A percentile compares a stretch with the other conserved stretches of the same genome.
phyloP scores from a whole-genome alignment of 169 alveolate species.

The Perkinsus olseni region DNA sequence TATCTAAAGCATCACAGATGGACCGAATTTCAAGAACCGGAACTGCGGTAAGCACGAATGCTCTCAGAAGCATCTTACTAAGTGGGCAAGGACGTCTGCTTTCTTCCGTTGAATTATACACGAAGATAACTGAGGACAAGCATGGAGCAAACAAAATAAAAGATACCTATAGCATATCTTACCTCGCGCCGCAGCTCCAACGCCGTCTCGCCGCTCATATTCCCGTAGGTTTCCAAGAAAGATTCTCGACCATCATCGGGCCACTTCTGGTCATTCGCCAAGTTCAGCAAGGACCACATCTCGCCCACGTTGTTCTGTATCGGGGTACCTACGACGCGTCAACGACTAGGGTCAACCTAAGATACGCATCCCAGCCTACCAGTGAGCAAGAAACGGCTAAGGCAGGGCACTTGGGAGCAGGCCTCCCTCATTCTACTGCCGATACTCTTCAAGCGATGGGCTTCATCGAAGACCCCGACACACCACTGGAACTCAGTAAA shows the following conservation, averaged over 20 bases:
- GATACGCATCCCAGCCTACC: background rate
- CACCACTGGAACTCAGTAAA: slow-evolving; percentile 25
- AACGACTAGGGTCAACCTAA: too few species aligned
- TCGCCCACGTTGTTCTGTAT: slow-evolving; percentile 80
- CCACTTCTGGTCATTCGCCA: background rate
- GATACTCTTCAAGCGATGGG: slow-evolving; percentile 78
- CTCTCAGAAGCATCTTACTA: background rate
- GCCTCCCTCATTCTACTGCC: slow-evolving; percentile 70
- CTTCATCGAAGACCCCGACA: slow-evolving; percentile 75
- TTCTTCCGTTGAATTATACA: background rate
- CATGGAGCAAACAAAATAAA: background rate
- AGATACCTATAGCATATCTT: background rate
- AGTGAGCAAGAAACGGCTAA: slow-evolving; percentile 29
- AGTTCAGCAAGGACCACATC: slow-evolving; percentile 68
- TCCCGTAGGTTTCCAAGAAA: background rate
- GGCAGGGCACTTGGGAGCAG: slow-evolving; percentile 62
- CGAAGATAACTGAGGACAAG: background rate
- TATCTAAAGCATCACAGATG: too few species aligned
- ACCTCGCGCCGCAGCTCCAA: background rate
- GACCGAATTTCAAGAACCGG: too few species aligned
- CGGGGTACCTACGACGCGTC: slow-evolving; percentile 86
- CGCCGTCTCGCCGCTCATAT: background rate
- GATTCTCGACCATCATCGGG: background rate
- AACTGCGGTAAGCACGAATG: background rate
- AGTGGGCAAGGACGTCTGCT: background rate